Evolutionary conservation across 345 rosid species (phyloP).

Genomic region (Populus simonii): DNA sequence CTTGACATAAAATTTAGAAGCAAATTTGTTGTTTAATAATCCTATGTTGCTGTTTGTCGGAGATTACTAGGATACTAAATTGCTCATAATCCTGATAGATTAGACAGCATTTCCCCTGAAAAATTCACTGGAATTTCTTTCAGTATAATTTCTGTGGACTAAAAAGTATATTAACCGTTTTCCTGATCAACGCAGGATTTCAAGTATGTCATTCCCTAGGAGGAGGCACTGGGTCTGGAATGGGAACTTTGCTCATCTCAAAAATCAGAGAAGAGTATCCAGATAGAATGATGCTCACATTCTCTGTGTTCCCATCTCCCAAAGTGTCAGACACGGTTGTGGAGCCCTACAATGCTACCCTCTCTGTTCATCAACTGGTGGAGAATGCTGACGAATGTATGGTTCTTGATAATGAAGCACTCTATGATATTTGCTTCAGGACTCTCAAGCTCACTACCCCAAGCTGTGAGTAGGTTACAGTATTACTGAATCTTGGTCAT

Average conservation of each 20-base stretch:
- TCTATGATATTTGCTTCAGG: constrained; percentile 37
- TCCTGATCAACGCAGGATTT: constrained; percentile 16
- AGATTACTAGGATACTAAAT: not conserved
- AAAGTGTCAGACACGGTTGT: constrained; percentile 39
- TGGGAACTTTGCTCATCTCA: constrained; percentile 37
- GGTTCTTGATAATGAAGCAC: constrained; percentile 41
- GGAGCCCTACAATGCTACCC: constrained; percentile 42
- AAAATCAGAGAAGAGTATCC: constrained; percentile 44
- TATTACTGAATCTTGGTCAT: not conserved
- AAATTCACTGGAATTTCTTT: too few species aligned
- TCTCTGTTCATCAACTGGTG: constrained; percentile 39
- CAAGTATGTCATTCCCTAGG: constrained; percentile 40
- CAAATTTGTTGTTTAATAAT: too few species aligned
- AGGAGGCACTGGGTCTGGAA: constrained; percentile 40
- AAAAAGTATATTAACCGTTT: not conserved
- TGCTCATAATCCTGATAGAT: not conserved
- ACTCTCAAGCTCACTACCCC: constrained; percentile 43
- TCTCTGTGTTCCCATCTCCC: constrained; percentile 35
- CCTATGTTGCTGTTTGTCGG: not conserved
- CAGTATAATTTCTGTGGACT: not conserved
- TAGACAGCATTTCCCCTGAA: not conserved
- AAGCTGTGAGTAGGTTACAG: constrained; percentile 27
- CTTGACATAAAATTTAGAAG: not conserved
- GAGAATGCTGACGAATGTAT: constrained; percentile 44
- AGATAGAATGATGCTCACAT: constrained; percentile 31